Percentiles rank a stretch among this genome's conserved stretches.
phyloP scores from a whole-genome alignment of 345 rosid genomes.

The Theobroma cacao region DNA sequence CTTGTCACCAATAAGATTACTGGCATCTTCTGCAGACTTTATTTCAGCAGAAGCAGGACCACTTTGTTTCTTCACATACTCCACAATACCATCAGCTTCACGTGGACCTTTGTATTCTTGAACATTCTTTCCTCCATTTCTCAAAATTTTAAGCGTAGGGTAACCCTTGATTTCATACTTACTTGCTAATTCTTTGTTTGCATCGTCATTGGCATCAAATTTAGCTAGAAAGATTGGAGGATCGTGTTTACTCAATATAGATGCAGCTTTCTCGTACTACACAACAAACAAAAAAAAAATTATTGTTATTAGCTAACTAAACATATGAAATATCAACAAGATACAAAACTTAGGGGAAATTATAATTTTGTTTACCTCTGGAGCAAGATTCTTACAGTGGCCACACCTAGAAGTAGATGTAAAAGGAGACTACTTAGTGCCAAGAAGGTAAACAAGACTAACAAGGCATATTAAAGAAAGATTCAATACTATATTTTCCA shows the following conservation, averaged over 20 bases:
- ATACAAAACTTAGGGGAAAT: background rate
- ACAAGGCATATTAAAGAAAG: background rate
- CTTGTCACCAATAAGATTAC: constrained; percentile 54
- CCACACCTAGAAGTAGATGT: constrained; percentile 67
- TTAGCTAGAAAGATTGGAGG: constrained; percentile 77
- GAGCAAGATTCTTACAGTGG: constrained; percentile 92
- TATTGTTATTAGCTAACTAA: background rate
- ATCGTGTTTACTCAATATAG: constrained; percentile 58
- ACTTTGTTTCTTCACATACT: constrained; percentile 78
- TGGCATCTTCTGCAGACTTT: constrained; percentile 61
- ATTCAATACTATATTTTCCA: background rate
- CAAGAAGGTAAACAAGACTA: background rate
- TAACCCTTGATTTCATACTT: constrained; percentile 74
- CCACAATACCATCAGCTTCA: constrained; percentile 82
- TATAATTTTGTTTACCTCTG: constrained; percentile 52
- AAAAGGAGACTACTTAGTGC: background rate
- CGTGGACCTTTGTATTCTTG: constrained; percentile 98
- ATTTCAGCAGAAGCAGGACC: constrained; percentile 92
- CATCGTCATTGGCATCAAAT: constrained; percentile 81
- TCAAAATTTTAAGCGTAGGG: constrained; percentile 83
- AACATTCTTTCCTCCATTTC: constrained; percentile 71
- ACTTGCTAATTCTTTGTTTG: constrained; percentile 55
- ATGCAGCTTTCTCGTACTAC: constrained; percentile 96
- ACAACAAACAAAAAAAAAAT: constrained; percentile 4
- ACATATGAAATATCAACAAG: background rate